Conservation (phyloP, 108 stramenopile species). For the Schizochytrium sp. region DNA sequence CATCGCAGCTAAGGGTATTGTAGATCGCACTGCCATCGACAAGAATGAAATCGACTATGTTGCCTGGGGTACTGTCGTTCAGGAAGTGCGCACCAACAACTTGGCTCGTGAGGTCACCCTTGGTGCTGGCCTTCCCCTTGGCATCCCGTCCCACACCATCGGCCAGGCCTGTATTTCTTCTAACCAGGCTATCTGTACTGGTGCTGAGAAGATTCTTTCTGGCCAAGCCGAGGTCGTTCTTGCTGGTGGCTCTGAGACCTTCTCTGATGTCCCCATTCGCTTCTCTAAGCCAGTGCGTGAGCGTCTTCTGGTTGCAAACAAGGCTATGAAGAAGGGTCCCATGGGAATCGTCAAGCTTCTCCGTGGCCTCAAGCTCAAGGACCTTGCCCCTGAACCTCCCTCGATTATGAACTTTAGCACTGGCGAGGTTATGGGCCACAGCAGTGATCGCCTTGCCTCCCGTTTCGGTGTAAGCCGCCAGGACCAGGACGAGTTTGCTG, state of each 20-base stretch:
- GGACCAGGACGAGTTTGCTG: conserved; percentile 96
- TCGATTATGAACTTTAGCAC: conserved; percentile 99
- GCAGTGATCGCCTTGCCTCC: conserved; percentile 89
- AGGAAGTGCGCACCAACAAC: conserved; percentile 88
- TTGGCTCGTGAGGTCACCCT: conserved; percentile 92
- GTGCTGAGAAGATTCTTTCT: conserved; percentile 91
- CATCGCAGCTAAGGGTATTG: conserved; percentile 88
- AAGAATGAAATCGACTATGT: conserved; percentile 91
- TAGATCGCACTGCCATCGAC: conserved; percentile 91
- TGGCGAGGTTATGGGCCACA: conserved; percentile 99
- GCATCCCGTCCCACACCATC: conserved; percentile 92
- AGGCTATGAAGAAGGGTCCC: conserved; percentile 96
- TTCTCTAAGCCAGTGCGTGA: conserved; percentile 83
- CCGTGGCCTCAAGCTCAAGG: conserved; percentile 89
- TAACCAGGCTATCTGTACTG: conserved; percentile 91
- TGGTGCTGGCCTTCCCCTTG: conserved; percentile 91
- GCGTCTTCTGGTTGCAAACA: conserved; percentile 88
- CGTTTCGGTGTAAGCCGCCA: conserved; percentile 91
- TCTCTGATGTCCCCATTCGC: conserved; percentile 96
- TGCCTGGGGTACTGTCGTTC: conserved; percentile 92
- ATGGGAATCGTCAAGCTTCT: conserved; percentile 82
- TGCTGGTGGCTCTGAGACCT: conserved; percentile 95
- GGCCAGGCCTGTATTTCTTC: conserved; percentile 94
- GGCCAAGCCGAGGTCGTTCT: conserved; percentile 91
- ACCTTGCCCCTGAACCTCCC: conserved; percentile 92